These are phyloP conservation scores for Rhizopus arrhizus DNA, from an alignment of 371 early-diverging fungal genomes.

Conservation along the genomic window DNA sequence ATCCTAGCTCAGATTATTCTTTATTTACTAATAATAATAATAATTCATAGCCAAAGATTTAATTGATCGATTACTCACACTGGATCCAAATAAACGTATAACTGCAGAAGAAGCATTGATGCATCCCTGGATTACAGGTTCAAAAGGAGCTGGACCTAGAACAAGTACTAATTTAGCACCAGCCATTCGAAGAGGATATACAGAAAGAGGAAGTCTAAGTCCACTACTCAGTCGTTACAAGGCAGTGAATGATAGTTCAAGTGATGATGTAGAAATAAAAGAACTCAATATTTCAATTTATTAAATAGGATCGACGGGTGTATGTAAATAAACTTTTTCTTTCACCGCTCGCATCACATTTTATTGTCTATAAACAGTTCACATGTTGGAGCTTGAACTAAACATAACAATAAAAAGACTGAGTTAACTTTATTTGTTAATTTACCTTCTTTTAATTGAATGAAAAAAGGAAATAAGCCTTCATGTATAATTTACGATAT, in stretches of 20 bases:
- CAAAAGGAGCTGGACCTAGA: conserved; percentile 26
- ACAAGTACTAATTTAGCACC: conserved; percentile 37
- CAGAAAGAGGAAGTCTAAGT: conserved; percentile 18
- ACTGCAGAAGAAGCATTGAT: conserved; percentile 74
- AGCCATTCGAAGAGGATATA: conserved; percentile 25
- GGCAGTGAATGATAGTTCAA: not conserved
- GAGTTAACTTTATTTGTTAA: too few species aligned
- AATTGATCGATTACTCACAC: conserved; percentile 68
- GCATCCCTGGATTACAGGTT: conserved; percentile 74
- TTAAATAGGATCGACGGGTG: too few species aligned
- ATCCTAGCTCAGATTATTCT: not conserved
- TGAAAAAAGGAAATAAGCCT: too few species aligned
- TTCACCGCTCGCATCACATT: too few species aligned
- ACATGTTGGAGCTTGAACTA: too few species aligned
- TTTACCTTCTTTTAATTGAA: too few species aligned
- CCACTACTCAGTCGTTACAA: not conserved
- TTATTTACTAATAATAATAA: not conserved
- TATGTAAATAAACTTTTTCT: too few species aligned
- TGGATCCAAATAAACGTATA: conserved; percentile 70
- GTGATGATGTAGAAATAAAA: not conserved
- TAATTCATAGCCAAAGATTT: conserved; percentile 75
- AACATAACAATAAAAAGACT: too few species aligned
- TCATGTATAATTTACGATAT: too few species aligned
- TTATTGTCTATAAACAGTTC: too few species aligned
- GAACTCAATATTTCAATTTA: not conserved